Evolutionary conservation across 2,329 filamentous ascomycete species (phyloP), one percentile per base, ranked within the genome.

Genomic region (Hypoxylon sp.): DNA sequence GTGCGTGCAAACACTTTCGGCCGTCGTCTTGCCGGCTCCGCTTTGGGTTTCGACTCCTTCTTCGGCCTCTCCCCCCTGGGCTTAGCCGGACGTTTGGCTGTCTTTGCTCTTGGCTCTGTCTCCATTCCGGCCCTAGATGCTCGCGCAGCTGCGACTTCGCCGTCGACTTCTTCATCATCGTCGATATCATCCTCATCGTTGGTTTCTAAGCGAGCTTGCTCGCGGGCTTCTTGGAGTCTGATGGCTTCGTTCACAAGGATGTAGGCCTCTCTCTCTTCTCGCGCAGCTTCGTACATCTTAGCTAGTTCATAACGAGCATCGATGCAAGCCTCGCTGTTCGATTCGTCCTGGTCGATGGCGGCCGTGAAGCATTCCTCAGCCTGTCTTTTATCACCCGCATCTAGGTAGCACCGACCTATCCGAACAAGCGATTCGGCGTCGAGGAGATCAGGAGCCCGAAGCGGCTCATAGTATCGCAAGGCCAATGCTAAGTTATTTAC

Each of bases 291-390:
- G 69, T 96, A 97, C 73, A 97, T 85, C 67, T 90, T 92, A 10
- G 91, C 91, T 8, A 97, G 80, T 67, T 91, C 86, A 24, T 90
- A 86, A 33, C 91, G 88, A 33, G 91, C 90, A 60, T 92, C 88
- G 43, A 94, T 86, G 55, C 67, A 69, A 20, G 71, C 67, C 37
- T 72, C 69, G n/a, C 68, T 66, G 15, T 89, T 87, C 35, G 85
- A 80, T 40, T 87, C 79, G 61, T 96, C 89, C 57, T 86, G 82
- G 48, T 91, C 85, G 31, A 92, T 86, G 9, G 93, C 86, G 1
- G 85, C 85, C 20, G 91, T 82, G 67, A 93, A 95, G 69, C 86
- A 90, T 62, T 90, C 86, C 68, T 94, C 88, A 0, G 93, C 92
- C 31, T 89, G 85, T 26, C 85, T 80, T 17, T 85, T 80, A 51